Evolutionary conservation across 2,329 filamentous ascomycete species (phyloP), one percentile per base, ranked within the genome.

Genomic region (Byssothecium circinans): DNA sequence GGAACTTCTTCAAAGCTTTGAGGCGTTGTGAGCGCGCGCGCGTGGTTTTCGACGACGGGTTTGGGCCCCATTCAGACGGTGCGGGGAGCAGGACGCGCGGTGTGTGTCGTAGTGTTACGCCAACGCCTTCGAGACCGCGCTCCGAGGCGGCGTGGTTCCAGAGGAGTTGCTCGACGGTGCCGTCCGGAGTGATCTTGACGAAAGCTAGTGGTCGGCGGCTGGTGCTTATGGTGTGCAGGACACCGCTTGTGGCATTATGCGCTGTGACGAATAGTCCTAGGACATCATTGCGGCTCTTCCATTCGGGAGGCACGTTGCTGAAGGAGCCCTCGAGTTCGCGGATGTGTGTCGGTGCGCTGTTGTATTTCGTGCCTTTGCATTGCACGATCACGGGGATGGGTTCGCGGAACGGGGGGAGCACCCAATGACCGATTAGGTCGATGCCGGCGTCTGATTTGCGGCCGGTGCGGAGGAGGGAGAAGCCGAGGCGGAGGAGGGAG

Each of bases 281-380:
- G 2, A 71, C 69, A 5, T 88, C 83, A 1, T 75, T 67, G 0
- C 80, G 82, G 43, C 83, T 77, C 4, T 40, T 18, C 88, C 88
- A 95, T 0, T 85, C 86, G 0, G 79, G 74, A 1, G 90, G 91
- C 6, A 88, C 87, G 11, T 84, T 85, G 1, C 79, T 78, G 62
- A 94, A 87, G 0, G 89, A 83, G 3, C 92, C 92, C 64, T 90
- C 88, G 2, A 92, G 78, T 72, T 92, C 88, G n/a, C 88, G 81
- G 8, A 89, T 73, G 38, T 83, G 74, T 25, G 78, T 73, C 0
- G 88, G 88, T 11, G 77, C 68, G 37, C 75, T 72, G 1, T 45
- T 45, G 33, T 74, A 73, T 15, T 74, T 65, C 12, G 80, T 75
- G 1, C 78, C 81, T 68, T 92, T 94, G 77, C 89, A 92, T 67